A percentile compares a stretch with the other conserved stretches of the same genome.
Evolutionary conservation across 305 asterid genomes (phyloP).

Genomic region (Fraxinus paxiana): DNA sequence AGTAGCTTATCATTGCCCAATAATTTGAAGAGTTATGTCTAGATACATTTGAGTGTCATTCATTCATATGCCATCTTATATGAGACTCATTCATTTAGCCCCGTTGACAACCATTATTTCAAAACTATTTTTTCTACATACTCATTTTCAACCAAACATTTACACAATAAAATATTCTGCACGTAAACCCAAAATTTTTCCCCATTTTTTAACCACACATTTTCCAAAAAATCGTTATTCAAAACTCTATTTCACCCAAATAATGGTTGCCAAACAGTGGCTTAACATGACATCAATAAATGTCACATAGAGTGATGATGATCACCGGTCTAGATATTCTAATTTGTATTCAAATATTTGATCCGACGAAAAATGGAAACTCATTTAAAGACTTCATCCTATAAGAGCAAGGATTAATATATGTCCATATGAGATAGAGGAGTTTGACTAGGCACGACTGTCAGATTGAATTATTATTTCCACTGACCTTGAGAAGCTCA

Average conservation of each 20-base stretch:
- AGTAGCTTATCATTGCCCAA: background rate
- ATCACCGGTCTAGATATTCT: background rate
- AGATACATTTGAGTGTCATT: background rate
- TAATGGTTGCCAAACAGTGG: background rate
- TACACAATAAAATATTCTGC: background rate
- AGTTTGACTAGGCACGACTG: background rate
- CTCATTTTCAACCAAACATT: background rate
- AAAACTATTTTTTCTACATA: background rate
- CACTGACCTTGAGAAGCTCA: constrained; percentile 83
- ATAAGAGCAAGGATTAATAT: background rate
- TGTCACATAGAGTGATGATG: background rate
- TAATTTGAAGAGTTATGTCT: background rate
- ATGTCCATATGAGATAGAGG: background rate
- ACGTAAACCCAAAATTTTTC: background rate
- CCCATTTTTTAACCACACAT: background rate
- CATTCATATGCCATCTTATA: background rate
- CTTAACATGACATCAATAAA: background rate
- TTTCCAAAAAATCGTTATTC: background rate
- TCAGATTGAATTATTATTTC: background rate
- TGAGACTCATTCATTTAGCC: background rate
- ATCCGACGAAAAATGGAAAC: background rate
- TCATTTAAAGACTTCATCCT: background rate
- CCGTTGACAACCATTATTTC: background rate
- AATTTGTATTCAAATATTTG: background rate
- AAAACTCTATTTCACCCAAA: background rate